Base-by-base conservation (phyloP, 2,329 filamentous ascomycete species). In the Fusarium sp. region DNA sequence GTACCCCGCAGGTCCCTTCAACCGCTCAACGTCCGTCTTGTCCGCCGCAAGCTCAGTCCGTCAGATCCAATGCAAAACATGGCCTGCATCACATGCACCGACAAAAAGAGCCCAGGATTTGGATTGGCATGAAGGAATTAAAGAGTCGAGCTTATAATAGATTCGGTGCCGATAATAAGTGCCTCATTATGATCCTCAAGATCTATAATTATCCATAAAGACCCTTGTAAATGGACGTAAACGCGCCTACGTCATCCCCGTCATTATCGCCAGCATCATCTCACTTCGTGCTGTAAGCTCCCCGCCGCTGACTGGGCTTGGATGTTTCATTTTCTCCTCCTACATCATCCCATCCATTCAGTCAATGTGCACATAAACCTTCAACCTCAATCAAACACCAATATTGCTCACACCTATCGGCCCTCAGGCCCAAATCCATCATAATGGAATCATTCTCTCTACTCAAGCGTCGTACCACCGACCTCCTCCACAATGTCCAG, bases 381-480 rank as follows among this genome's bases (percentile, higher is more conserved):
- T 40, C 25, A 28, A 43, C 35, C 28, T 47, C 58, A 65, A 30
- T 46, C 23, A 40, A 32, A 38, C 18, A 63, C 35, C 49, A 44
- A 40, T n/a, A 46, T 47, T 42, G 35, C 42, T 61, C 47, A 38
- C 33, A 47, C n/a, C 25, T 58, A 64, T 21, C 47, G 72, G 60
- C 60, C 67, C 68, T 50, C 52, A 40, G 64, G 72, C 64, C 71
- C 59, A 38, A 52, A 56, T 44, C 44, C 67, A 50, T 37, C 63
- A 60, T 49, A 60, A 78, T 78, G 88, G 87, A 89, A 71, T 85
- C 86, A 54, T 87, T 90, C 77, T 81, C 82, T 47, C 80, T 85
- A 73, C 83, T 90, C 67, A 87, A 86, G 80, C 88, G 88, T 78
- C 88, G 88, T 71, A 86, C 88, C 35, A 87, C 86, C 71, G 87